Conservation (phyloP, 371 early-diverging fungal species). For the Apophysomyces sp. region DNA sequence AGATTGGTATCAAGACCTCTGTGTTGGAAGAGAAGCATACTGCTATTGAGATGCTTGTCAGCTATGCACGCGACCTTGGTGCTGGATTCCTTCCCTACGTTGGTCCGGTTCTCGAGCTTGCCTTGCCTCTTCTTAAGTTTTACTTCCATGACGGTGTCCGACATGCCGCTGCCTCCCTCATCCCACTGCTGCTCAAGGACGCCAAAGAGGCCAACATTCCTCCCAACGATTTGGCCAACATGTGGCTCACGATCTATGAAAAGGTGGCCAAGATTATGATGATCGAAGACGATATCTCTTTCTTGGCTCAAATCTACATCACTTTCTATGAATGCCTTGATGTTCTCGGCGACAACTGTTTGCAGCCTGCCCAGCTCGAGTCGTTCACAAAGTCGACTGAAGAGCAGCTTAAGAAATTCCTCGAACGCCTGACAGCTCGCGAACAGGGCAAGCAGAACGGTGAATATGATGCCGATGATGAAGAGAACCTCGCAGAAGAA, state of each 20-base stretch:
- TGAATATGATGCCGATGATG: slow-evolving; percentile 90
- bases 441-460: slow-evolving; percentile 69
- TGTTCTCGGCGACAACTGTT: slow-evolving; percentile 63
- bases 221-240: slow-evolving; percentile 41
- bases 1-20: slow-evolving; percentile 93
- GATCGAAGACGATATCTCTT: slow-evolving; percentile 77
- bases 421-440: slow-evolving; percentile 68
- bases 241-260: slow-evolving; percentile 68
- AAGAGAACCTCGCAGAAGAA: slow-evolving; percentile 77
- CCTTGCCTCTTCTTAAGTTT: slow-evolving; percentile 89
- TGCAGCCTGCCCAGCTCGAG: slow-evolving; percentile 64
- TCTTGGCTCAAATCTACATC: slow-evolving; percentile 72
- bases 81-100: slow-evolving; percentile 87
- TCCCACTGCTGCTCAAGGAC: slow-evolving; percentile 78
- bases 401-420: slow-evolving; percentile 69
- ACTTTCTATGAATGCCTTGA: slow-evolving; percentile 77
- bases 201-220: slow-evolving; percentile 54
- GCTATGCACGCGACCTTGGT: slow-evolving; percentile 91
- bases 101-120: slow-evolving; percentile 75
- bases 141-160: slow-evolving; percentile 97
- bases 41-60: slow-evolving; percentile 95
- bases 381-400: slow-evolving; percentile 66
- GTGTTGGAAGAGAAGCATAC: slow-evolving; percentile 95
- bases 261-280: slow-evolving; percentile 70
- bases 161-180: slow-evolving; percentile 80